A percentile compares a stretch with the other conserved stretches of the same genome.
Evolutionary conservation across 176 grass and related monocot genomes (phyloP).

Genomic region (Oryza glaberrima): DNA sequence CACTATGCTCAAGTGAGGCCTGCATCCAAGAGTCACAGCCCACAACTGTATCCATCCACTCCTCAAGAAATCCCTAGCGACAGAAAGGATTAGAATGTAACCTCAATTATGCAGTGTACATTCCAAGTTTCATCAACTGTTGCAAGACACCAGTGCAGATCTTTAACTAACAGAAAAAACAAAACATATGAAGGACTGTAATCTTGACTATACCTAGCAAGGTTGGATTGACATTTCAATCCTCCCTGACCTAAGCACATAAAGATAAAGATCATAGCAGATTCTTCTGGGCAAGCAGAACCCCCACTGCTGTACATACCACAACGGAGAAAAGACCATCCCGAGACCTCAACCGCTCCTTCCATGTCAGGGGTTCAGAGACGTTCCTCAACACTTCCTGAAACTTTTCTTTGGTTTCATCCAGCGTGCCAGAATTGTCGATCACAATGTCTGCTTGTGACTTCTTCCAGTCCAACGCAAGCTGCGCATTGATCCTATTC

Average conservation of each 20-base stretch:
- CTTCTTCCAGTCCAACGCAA: conserved; percentile 70
- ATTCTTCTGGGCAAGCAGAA: conserved; percentile 69
- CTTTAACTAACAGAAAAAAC: background rate
- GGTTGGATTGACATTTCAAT: background rate
- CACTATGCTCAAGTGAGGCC: too few species aligned
- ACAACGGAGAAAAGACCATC: conserved; percentile 69
- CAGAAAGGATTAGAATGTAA: background rate
- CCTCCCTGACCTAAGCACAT: background rate
- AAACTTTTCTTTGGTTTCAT: conserved; percentile 70
- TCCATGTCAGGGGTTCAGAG: conserved; percentile 64
- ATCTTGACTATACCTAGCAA: background rate
- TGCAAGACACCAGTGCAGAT: background rate
- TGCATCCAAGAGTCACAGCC: too few species aligned
- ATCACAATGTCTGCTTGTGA: conserved; percentile 80
- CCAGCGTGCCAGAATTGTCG: conserved; percentile 68
- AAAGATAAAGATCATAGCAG: conserved; percentile 46
- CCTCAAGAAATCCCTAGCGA: too few species aligned
- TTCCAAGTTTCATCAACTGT: conserved; percentile 11
- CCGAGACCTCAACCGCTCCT: conserved; percentile 63
- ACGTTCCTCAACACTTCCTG: conserved; percentile 58
- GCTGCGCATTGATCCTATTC: conserved; percentile 71
- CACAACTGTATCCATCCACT: too few species aligned
- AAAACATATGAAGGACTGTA: background rate
- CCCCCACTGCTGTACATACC: conserved; percentile 44
- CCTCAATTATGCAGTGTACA: background rate